These are phyloP conservation scores for Rhynchosporium secalis DNA, from an alignment of 2,329 filamentous ascomycete species.

Conservation along the genomic window DNA sequence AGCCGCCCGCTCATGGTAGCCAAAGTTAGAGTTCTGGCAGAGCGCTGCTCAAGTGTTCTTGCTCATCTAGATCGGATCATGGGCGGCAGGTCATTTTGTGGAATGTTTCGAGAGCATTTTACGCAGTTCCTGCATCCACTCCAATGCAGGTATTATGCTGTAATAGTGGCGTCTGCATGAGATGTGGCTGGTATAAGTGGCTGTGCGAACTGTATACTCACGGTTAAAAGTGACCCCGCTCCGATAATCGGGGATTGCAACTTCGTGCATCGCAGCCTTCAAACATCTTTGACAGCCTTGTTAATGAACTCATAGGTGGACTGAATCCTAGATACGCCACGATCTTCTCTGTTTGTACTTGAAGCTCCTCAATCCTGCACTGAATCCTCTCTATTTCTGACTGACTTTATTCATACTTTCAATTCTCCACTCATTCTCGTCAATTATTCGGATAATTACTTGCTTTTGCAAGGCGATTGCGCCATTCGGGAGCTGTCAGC, in stretches of 20 bases:
- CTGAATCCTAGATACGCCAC: background rate
- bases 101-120: conserved; percentile 1
- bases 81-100: conserved; percentile 16
- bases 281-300: no score
- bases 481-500: conserved; percentile 12
- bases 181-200: conserved; percentile 28
- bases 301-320: background rate
- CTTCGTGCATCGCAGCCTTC: no score
- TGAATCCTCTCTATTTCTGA: background rate
- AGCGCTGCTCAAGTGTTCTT: conserved; percentile 17
- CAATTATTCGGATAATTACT: conserved; percentile 3
- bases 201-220: conserved; percentile 17
- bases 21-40: conserved; percentile 25
- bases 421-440: background rate
- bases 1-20: conserved; percentile 51
- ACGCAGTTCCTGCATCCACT: background rate
- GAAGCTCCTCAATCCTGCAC: background rate
- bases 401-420: background rate
- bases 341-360: background rate
- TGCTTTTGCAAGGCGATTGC: conserved; percentile 10
- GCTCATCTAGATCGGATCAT: conserved; percentile 28
- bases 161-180: conserved; percentile 26
- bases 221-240: background rate
- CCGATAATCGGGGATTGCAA: background rate
- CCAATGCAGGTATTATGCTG: background rate